phyloP scores from a whole-genome alignment of 306 rosid species.

The Ormosia semicastrata region DNA sequence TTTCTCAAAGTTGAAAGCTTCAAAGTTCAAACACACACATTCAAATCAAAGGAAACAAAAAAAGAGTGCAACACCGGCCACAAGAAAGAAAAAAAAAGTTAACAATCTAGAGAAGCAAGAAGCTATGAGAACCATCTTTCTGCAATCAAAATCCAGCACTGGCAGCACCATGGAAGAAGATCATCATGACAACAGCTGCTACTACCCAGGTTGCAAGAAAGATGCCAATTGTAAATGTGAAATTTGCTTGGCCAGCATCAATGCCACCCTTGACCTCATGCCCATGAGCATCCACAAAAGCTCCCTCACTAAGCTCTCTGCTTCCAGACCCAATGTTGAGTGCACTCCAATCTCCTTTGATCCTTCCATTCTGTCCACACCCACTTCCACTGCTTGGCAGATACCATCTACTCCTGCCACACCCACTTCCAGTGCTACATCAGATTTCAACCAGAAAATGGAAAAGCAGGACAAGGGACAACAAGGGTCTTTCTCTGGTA shows the following conservation, averaged over 20 bases:
- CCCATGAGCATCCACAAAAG: constrained; percentile 60
- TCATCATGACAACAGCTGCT: constrained; percentile 58
- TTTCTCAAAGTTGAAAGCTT: neutral
- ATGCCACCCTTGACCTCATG: constrained; percentile 85
- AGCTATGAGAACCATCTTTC: constrained; percentile 40
- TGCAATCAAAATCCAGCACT: constrained; percentile 41
- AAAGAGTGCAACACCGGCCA: neutral
- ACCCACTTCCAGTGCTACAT: constrained; percentile 37
- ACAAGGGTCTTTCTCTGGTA: constrained; percentile 21
- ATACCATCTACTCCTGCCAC: constrained; percentile 19
- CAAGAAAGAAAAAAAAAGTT: neutral
- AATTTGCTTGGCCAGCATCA: constrained; percentile 78
- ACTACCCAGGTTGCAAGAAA: constrained; percentile 82
- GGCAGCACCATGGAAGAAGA: constrained; percentile 44
- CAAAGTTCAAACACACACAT: neutral
- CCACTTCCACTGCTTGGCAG: constrained; percentile 29
- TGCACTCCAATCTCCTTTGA: constrained; percentile 64
- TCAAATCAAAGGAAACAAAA: neutral
- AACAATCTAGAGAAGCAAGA: neutral
- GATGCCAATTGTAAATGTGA: constrained; percentile 75
- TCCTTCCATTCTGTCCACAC: constrained; percentile 53
- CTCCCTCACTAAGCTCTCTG: constrained; percentile 60
- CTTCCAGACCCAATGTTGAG: constrained; percentile 39
- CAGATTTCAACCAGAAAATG: neutral
- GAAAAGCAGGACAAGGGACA: neutral